These are phyloP conservation scores for Nematodospora anomalae DNA, from an alignment of 1,139 yeast species.

Conservation along the genomic window DNA sequence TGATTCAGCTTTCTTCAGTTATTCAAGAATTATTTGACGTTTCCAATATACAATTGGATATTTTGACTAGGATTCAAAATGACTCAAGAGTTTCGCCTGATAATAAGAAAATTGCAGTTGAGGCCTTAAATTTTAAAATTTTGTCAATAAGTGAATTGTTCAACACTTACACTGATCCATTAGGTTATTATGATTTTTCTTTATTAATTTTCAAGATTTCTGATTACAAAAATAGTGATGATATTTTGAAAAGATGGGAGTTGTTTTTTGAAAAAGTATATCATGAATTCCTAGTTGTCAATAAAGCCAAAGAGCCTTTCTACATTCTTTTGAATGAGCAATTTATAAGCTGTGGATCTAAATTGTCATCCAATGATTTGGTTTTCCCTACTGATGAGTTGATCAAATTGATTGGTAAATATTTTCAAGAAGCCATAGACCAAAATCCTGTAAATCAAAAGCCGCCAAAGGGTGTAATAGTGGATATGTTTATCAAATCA, in stretches of 20 bases:
- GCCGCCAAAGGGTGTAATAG: slow-evolving; percentile 43
- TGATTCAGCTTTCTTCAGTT: slow-evolving; percentile 65
- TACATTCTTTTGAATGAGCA: slow-evolving; percentile 38
- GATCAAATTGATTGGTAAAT: slow-evolving; percentile 54
- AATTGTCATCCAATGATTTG: slow-evolving; percentile 53
- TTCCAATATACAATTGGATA: slow-evolving; percentile 84
- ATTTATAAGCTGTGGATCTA: slow-evolving; percentile 46
- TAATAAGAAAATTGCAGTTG: slow-evolving; percentile 48
- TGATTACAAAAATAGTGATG: slow-evolving; percentile 75
- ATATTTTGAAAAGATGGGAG: slow-evolving; percentile 70
- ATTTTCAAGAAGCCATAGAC: slow-evolving; percentile 39
- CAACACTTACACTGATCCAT: slow-evolving; percentile 83
- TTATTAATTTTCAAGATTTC: slow-evolving; percentile 77
- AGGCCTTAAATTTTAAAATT: slow-evolving; percentile 61
- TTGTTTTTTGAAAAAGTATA: slow-evolving; percentile 53
- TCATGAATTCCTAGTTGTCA: slow-evolving; percentile 31
- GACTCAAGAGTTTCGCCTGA: slow-evolving; percentile 59
- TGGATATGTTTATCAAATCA: slow-evolving; percentile 73
- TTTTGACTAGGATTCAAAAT: slow-evolving; percentile 55
- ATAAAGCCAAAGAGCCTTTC: slow-evolving; percentile 38
- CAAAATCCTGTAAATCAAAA: slow-evolving; percentile 41
- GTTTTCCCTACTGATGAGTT: slow-evolving; percentile 80
- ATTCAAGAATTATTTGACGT: slow-evolving; percentile 85
- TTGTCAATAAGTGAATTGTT: slow-evolving; percentile 75
- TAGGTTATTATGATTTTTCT: slow-evolving; percentile 84